Percentiles rank a stretch among this genome's conserved stretches.
Evolutionary conservation across 2,329 filamentous ascomycete genomes (phyloP).

Genomic region (Exophiala oligosperma): DNA sequence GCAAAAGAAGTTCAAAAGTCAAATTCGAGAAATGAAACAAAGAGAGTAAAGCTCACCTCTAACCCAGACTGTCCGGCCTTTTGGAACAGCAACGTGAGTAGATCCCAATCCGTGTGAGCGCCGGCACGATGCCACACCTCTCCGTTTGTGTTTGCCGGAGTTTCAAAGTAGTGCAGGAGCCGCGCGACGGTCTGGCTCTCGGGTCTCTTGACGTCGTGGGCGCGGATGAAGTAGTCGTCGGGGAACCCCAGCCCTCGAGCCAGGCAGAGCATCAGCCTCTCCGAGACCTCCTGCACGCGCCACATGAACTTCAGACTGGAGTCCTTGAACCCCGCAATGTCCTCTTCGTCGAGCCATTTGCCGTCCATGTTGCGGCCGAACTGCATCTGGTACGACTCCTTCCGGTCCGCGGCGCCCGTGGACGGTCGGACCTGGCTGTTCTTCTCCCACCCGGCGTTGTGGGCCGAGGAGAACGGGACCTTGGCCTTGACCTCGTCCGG

Average conservation of each 20-base stretch:
- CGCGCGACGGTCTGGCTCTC: constrained; percentile 58
- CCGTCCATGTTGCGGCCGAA: constrained; percentile 57
- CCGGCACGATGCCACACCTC: constrained; percentile 50
- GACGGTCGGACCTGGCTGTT: constrained; percentile 59
- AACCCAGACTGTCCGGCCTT: constrained; percentile 60
- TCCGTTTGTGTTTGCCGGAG: constrained; percentile 30
- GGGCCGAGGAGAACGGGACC: constrained; percentile 53
- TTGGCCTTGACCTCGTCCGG: constrained; percentile 53
- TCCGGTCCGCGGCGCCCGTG: constrained; percentile 59
- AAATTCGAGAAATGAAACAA: neutral
- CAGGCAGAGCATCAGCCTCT: constrained; percentile 60
- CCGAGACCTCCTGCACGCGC: constrained; percentile 53
- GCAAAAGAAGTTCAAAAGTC: too few relatives aligned
- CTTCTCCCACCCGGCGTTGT: constrained; percentile 64
- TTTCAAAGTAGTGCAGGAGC: constrained; percentile 58
- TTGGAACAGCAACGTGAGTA: constrained; percentile 65
- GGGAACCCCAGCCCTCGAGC: constrained; percentile 58
- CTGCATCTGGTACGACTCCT: constrained; percentile 65
- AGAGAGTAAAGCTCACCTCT: constrained; percentile 6
- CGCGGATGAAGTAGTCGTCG: constrained; percentile 57
- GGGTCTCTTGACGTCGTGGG: constrained; percentile 51
- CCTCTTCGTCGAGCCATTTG: constrained; percentile 52
- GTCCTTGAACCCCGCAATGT: constrained; percentile 51
- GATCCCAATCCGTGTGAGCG: constrained; percentile 64
- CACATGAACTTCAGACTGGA: constrained; percentile 55